phyloP scores from a whole-genome alignment of 164 flowering plant genomes.

The Santalum album region DNA sequence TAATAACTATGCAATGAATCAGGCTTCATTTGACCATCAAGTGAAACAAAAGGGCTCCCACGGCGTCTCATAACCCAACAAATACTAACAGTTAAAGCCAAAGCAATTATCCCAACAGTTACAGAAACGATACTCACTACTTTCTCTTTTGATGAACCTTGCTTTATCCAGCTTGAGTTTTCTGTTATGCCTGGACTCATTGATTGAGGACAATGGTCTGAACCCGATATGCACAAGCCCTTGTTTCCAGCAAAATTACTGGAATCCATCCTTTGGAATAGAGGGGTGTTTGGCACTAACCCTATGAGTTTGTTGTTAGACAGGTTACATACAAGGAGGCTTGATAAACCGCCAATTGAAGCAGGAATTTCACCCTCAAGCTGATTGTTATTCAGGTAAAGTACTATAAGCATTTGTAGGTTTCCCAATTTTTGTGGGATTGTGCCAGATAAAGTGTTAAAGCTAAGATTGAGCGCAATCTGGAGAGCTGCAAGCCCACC shows the following conservation, averaged over 20 bases:
- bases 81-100: constrained; percentile 26
- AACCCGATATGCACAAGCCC: constrained; percentile 27
- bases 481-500: background rate
- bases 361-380: background rate
- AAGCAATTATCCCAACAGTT: constrained; percentile 27
- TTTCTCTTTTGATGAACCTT: constrained; percentile 32
- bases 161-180: constrained; percentile 21
- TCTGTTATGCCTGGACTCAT: constrained; percentile 11
- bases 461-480: background rate
- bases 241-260: constrained; percentile 45
- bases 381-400: constrained; percentile 1
- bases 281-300: constrained; percentile 32
- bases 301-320: constrained; percentile 45
- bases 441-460: background rate
- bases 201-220: constrained; percentile 22
- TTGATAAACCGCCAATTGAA: constrained; percentile 34
- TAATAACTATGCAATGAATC: constrained; percentile 32
- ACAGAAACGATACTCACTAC: constrained; percentile 32
- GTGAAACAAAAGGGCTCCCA: constrained; percentile 23
- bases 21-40: constrained; percentile 21
- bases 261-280: constrained; percentile 37
- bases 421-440: background rate
- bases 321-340: constrained; percentile 46
- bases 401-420: background rate
- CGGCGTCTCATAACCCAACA: constrained; percentile 35